A percentile compares a stretch with the other conserved stretches of the same genome.
Evolutionary conservation across 331 rosid species (phyloP).

Genomic region (Dryas integrifolia): DNA sequence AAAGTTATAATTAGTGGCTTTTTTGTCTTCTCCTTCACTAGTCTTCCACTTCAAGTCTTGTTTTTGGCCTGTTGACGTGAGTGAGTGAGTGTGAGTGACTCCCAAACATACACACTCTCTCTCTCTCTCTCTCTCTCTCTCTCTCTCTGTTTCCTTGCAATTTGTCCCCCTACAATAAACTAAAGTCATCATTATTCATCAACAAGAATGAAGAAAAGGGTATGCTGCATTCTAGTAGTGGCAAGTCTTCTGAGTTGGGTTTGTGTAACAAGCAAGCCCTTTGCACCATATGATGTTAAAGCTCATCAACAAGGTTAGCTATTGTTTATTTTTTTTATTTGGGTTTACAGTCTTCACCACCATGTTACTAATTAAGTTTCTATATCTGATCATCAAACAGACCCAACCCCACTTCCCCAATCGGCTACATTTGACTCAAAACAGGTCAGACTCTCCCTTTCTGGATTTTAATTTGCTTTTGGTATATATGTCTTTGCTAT

Average conservation of each 20-base stretch:
- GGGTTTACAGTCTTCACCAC: no score
- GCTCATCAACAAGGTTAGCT: slow-evolving; percentile 23
- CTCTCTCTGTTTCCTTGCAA: neutral
- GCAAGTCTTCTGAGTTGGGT: slow-evolving; percentile 21
- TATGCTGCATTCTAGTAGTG: slow-evolving; percentile 6
- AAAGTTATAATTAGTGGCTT: no score
- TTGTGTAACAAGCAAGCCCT: slow-evolving; percentile 26
- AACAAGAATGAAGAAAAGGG: slow-evolving; percentile 27
- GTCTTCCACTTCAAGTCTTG: neutral
- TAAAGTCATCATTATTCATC: no score
- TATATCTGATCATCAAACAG: slow-evolving; percentile 14
- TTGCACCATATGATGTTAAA: neutral
- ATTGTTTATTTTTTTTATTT: no score
- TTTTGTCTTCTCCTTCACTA: neutral
- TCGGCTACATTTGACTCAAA: slow-evolving; percentile 5
- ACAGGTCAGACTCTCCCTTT: slow-evolving; percentile 14
- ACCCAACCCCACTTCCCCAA: slow-evolving; percentile 4
- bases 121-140: slow-evolving; percentile 5
- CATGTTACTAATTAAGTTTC: no score
- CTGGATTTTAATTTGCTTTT: neutral
- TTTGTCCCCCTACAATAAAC: neutral
- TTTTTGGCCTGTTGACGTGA: no score
- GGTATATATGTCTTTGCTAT: neutral
- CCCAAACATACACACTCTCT: neutral
- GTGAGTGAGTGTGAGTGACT: no score